Percentiles rank a stretch among this genome's conserved stretches.
Evolutionary conservation across 768 basidiomycete species (phyloP).

Genomic region (Chiua virens): DNA sequence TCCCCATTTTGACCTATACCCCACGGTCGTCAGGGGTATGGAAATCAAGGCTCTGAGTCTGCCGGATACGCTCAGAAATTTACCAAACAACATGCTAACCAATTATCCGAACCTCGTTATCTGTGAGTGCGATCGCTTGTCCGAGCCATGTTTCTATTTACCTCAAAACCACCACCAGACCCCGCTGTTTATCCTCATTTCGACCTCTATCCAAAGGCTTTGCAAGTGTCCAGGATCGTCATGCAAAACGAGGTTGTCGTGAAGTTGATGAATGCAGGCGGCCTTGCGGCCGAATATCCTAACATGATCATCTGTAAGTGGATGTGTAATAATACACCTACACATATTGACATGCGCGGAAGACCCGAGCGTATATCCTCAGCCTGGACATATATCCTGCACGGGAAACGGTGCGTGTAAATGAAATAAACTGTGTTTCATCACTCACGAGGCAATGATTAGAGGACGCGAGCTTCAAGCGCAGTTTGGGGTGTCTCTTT

Average conservation of each 20-base stretch:
- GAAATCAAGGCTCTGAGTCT: neutral
- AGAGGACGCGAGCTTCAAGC: constrained; percentile 4
- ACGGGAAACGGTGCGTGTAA: constrained; percentile 7
- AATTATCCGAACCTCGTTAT: constrained; percentile 16
- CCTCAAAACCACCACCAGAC: constrained; percentile 29
- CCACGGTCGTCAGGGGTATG: constrained; percentile 6
- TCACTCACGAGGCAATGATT: constrained; percentile 2
- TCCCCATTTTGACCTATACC: constrained; percentile 44
- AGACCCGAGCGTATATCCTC: constrained; percentile 43
- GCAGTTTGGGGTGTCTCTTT: constrained; percentile 18
- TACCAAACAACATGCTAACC: neutral
- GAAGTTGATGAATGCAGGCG: constrained; percentile 3
- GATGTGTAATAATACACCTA: neutral
- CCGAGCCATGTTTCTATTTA: neutral
- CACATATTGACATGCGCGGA: constrained; percentile 21
- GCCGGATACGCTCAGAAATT: neutral
- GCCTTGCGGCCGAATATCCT: constrained; percentile 22
- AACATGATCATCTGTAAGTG: constrained; percentile 30
- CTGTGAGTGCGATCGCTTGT: constrained; percentile 9
- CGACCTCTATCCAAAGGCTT: constrained; percentile 37
- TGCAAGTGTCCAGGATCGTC: constrained; percentile 42
- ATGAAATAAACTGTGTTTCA: neutral
- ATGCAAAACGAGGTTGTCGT: constrained; percentile 46
- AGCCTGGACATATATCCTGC: constrained; percentile 42
- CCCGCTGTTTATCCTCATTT: constrained; percentile 42